Percentiles rank a stretch among this genome's conserved stretches.
Conservation (phyloP, 495 filamentous ascomycete genomes). For the Xanthoparmelia taractica region DNA sequence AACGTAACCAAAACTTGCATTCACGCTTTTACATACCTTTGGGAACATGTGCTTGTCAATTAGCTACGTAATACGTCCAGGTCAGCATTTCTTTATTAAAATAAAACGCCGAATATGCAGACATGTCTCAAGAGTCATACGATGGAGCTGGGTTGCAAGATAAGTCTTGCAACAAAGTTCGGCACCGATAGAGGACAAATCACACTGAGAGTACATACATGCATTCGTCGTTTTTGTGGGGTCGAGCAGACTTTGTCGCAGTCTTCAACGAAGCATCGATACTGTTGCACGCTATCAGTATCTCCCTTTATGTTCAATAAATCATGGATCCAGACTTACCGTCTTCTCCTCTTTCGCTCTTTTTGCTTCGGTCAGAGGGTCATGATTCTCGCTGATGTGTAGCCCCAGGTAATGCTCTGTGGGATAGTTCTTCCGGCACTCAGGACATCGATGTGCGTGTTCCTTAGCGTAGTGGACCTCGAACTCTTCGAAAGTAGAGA, state of each 20-base stretch:
- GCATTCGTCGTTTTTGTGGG: conserved; percentile 72
- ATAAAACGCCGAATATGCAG: no score
- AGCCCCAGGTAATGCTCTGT: conserved; percentile 63
- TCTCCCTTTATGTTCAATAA: background rate
- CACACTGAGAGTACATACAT: conserved; percentile 30
- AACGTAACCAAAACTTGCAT: background rate
- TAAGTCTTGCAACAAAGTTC: no score
- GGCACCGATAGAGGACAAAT: no score
- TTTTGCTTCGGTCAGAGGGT: conserved; percentile 62
- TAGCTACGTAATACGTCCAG: conserved; percentile 28
- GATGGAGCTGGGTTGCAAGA: no score
- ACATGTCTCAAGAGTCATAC: no score
- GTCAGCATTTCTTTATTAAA: no score
- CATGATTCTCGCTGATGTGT: conserved; percentile 90
- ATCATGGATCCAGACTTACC: conserved; percentile 42
- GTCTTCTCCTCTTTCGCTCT: conserved; percentile 79
- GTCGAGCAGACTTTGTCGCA: conserved; percentile 83
- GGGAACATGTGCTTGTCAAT: conserved; percentile 95
- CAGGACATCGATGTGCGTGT: conserved; percentile 77
- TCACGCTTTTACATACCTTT: conserved; percentile 37
- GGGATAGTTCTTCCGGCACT: conserved; percentile 74
- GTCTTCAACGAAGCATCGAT: conserved; percentile 78
- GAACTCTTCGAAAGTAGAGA: conserved; percentile 71
- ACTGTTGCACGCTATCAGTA: conserved; percentile 41
- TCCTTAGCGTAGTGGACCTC: conserved; percentile 75